Evolutionary conservation across 306 rosid species (phyloP).

Genomic region (Begonia masoniana): DNA sequence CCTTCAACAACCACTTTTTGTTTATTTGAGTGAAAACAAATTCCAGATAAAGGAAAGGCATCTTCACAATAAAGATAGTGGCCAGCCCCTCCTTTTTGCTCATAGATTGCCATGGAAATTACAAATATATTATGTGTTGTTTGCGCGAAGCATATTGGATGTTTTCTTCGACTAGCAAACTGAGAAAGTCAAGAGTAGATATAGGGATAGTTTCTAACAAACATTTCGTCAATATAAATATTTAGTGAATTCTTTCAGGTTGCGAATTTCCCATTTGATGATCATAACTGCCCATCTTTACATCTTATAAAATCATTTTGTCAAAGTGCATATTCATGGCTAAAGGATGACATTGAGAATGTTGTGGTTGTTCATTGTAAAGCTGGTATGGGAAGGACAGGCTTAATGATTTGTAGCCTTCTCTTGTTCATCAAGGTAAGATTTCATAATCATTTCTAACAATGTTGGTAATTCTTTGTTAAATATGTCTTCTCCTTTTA

Average conservation of each 20-base stretch:
- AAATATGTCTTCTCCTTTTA: constrained; percentile 2
- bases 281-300: constrained; percentile 90
- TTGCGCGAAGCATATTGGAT: not conserved
- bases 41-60: too few relatives aligned
- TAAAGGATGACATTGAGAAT: constrained; percentile 88
- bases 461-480: constrained; percentile 2
- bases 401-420: constrained; percentile 90
- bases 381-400: constrained; percentile 98
- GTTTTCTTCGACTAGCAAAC: too few relatives aligned
- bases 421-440: constrained; percentile 78
- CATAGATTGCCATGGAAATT: too few relatives aligned
- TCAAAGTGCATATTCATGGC: constrained; percentile 86
- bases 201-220: too few relatives aligned
- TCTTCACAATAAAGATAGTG: too few relatives aligned
- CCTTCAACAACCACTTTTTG: too few relatives aligned
- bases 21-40: too few relatives aligned
- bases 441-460: constrained; percentile 10
- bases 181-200: too few relatives aligned
- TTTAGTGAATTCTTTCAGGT: constrained; percentile 43
- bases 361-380: constrained; percentile 95
- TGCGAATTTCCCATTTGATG: constrained; percentile 87
- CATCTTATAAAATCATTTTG: constrained; percentile 74
- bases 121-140: not conserved
- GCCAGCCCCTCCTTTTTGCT: too few relatives aligned
- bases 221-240: constrained; percentile 10